phyloP scores from a whole-genome alignment of 2,329 filamentous ascomycete genomes.

The Colletotrichum australisinense region DNA sequence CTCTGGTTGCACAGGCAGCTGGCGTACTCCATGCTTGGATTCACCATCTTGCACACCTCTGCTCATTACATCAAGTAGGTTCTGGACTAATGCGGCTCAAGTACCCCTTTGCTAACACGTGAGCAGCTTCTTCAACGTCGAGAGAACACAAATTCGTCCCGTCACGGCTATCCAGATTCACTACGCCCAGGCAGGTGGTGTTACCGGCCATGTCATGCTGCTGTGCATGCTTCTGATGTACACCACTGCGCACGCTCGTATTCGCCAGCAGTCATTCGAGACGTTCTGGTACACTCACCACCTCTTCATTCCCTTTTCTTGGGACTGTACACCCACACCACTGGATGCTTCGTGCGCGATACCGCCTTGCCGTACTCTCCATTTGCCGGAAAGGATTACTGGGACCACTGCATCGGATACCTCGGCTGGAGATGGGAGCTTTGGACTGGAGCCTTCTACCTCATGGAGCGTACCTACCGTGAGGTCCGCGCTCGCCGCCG shows the following conservation, averaged over 20 bases:
- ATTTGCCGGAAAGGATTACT: conserved; percentile 84
- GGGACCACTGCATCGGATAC: conserved; percentile 94
- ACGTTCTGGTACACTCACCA: conserved; percentile 99
- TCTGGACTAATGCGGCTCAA: neutral
- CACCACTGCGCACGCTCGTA: conserved; percentile 92
- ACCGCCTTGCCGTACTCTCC: conserved; percentile 78
- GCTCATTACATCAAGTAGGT: conserved; percentile 94
- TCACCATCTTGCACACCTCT: conserved; percentile 79
- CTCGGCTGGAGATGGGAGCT: conserved; percentile 98
- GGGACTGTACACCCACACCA: conserved; percentile 94
- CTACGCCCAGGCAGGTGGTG: conserved; percentile 87
- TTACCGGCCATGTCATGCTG: conserved; percentile 97
- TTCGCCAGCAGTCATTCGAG: conserved; percentile 96
- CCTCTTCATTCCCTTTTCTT: conserved; percentile 97
- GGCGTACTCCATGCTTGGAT: conserved; percentile 89
- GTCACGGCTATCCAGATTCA: conserved; percentile 89
- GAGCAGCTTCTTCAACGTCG: conserved; percentile 90
- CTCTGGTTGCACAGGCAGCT: conserved; percentile 97
- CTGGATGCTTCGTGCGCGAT: conserved; percentile 96
- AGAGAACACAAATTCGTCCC: conserved; percentile 83
- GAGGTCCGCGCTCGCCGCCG: conserved; percentile 86
- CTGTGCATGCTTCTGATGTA: conserved; percentile 99
- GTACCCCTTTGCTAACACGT: conserved; percentile 25
- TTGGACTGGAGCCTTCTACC: conserved; percentile 84
- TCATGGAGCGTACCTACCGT: conserved; percentile 89